phyloP scores from a whole-genome alignment of 2,329 filamentous ascomycete genomes.

The Pseudodiploospora longispora region DNA sequence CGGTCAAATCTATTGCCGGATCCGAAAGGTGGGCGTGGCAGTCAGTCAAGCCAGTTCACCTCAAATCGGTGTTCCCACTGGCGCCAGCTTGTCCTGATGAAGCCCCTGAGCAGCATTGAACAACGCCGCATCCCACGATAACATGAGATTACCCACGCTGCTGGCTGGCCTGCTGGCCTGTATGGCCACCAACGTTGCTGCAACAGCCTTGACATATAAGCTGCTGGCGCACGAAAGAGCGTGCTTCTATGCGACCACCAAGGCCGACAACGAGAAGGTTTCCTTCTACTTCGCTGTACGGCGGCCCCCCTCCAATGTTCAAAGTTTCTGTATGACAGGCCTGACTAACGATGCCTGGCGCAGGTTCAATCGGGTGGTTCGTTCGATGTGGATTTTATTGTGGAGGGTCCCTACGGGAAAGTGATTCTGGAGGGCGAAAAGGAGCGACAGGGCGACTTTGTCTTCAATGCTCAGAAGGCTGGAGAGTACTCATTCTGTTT shows the following conservation, averaged over 20 bases:
- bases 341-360: not conserved
- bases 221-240: slow-evolving; percentile 85
- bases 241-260: slow-evolving; percentile 83
- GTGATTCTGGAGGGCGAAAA: slow-evolving; percentile 79
- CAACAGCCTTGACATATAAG: slow-evolving; percentile 92
- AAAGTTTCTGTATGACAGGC: not conserved
- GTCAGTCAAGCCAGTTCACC: too few species aligned
- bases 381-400: slow-evolving; percentile 92
- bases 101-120: slow-evolving; percentile 17
- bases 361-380: slow-evolving; percentile 97
- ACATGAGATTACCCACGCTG: slow-evolving; percentile 58
- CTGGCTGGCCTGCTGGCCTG: slow-evolving; percentile 63
- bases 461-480: slow-evolving; percentile 81
- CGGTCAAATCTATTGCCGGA: not conserved
- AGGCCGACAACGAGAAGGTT: slow-evolving; percentile 75
- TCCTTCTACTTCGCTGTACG: slow-evolving; percentile 96
- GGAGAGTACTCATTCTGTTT: slow-evolving; percentile 98
- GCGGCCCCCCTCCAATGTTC: not conserved
- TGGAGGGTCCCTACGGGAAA: slow-evolving; percentile 73
- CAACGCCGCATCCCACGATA: slow-evolving; percentile 15
- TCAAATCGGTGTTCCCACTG: slow-evolving; percentile 1
- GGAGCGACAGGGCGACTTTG: slow-evolving; percentile 92
- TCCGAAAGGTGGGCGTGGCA: too few species aligned
- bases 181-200: slow-evolving; percentile 62
- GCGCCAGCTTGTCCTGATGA: slow-evolving; percentile 22